A percentile compares a stretch with the other conserved stretches of the same genome.
phyloP scores from a whole-genome alignment of 2,329 filamentous ascomycete genomes.

The Stromatinia cepivora region DNA sequence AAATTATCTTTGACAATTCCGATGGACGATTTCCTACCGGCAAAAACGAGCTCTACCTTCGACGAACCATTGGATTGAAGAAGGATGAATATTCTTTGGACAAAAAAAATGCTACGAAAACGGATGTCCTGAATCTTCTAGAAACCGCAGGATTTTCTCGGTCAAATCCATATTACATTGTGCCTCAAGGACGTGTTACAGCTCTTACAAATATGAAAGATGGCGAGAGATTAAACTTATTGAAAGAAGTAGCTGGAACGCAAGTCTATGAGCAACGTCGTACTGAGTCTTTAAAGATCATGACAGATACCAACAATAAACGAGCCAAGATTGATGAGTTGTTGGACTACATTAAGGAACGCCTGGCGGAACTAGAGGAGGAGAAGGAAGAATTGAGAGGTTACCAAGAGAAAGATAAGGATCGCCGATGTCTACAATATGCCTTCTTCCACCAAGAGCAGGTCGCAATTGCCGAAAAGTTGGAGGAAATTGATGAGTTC shows the following conservation, averaged over 20 bases:
- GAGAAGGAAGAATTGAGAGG: constrained; percentile 94
- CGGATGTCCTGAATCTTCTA: constrained; percentile 90
- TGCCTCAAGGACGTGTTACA: constrained; percentile 94
- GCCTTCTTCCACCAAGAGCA: constrained; percentile 92
- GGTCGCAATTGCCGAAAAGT: constrained; percentile 69
- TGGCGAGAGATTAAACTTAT: constrained; percentile 78
- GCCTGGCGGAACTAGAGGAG: constrained; percentile 85
- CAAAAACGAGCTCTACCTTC: constrained; percentile 84
- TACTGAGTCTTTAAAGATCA: constrained; percentile 91
- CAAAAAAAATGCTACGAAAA: constrained; percentile 92
- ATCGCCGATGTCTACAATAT: constrained; percentile 89
- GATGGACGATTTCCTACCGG: constrained; percentile 94
- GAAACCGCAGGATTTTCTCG: constrained; percentile 96
- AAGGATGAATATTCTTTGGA: constrained; percentile 99
- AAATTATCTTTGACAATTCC: constrained; percentile 97
- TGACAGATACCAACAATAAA: constrained; percentile 95
- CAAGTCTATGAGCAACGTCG: constrained; percentile 94
- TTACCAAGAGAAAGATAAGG: constrained; percentile 92
- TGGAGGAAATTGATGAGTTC: constrained; percentile 80
- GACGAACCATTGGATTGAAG: constrained; percentile 93
- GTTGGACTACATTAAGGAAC: constrained; percentile 86
- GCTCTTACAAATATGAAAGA: constrained; percentile 99
- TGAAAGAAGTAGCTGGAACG: constrained; percentile 98
- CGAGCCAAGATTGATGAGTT: constrained; percentile 91
- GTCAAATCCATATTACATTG: constrained; percentile 98